These are phyloP conservation scores for Suillus luteus DNA, from an alignment of 768 basidiomycete species.

Conservation along the genomic window DNA sequence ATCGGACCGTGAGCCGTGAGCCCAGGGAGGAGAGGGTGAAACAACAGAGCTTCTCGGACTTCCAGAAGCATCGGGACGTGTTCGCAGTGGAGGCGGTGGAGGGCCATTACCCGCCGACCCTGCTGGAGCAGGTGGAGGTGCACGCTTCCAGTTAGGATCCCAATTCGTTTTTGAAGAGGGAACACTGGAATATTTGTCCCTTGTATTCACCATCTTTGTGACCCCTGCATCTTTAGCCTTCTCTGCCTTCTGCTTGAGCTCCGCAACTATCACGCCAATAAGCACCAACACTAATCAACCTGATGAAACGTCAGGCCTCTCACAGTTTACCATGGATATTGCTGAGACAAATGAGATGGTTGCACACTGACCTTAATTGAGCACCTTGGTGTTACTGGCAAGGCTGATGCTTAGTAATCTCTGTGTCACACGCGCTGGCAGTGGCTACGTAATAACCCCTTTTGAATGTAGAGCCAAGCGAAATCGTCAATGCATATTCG, in stretches of 20 bases:
- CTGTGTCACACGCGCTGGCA: not conserved
- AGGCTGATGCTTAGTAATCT: not conserved
- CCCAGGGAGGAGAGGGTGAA: constrained; percentile 21
- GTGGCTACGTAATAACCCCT: not conserved
- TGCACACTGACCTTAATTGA: not conserved
- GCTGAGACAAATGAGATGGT: not conserved
- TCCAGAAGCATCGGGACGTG: constrained; percentile 17
- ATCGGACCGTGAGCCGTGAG: constrained; percentile 20
- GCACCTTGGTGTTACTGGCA: not conserved
- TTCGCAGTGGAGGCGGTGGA: constrained; percentile 38
- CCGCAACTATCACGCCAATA: constrained; percentile 47
- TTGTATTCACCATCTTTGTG: constrained; percentile 52
- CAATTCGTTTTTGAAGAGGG: constrained; percentile 65
- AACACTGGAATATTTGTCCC: constrained; percentile 56
- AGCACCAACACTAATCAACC: constrained; percentile 9
- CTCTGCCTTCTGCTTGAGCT: constrained; percentile 63
- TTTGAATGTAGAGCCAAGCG: not conserved
- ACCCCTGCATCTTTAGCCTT: constrained; percentile 61
- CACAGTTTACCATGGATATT: constrained; percentile 32
- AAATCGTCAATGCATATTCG: not conserved
- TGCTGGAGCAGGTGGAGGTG: constrained; percentile 39
- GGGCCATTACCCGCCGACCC: constrained; percentile 19
- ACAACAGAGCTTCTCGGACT: constrained; percentile 21
- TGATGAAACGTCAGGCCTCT: constrained; percentile 16
- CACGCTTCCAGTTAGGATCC: constrained; percentile 56